Evolutionary conservation across 1,139 yeast genomes (phyloP), one percentile per base, ranked within the genome.

Genomic region (Kluyveromyces sp.): DNA sequence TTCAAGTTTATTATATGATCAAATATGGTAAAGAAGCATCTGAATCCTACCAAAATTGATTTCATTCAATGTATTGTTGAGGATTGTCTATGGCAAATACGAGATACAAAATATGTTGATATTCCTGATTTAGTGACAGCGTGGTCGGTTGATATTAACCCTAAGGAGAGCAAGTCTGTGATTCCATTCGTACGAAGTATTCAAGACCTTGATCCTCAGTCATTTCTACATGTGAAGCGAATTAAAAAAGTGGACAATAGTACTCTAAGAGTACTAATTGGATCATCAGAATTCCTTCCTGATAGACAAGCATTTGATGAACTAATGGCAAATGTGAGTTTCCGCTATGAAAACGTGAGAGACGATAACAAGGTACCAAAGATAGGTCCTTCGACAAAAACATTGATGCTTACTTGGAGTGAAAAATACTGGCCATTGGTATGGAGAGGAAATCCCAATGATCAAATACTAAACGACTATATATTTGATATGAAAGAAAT

Each of bases 401-500:
- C 82, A 27, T 65, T 78, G 15, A 74, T 83, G 6, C 52, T 65
- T 0, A 68, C 70, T 39, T 89, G 96, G 97, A 75, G 90, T 1
- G 51, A 60, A 1, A 52, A 63, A 33, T 77, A 76, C 52, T 92
- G 98, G 98, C 97, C 97, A 0, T 68, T 87, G 49, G 73, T 88
- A 33, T 92, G 97, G 97, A 81, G 89, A 55, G 97, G 97, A 0
- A 87, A 90, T 58, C 95, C 96, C 0, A 74, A 83, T 52, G 83
- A 85, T 45, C 92, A 87, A 58, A 79, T 79, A 40, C 69, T 88
- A 27, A 77, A 77, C 41, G 73, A 78, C 43, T 67, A 76, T 31
- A 58, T 63, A 15, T 67, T 81, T 45, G 77, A 84, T 52, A 69
- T 79, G 42, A 65, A 57, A 0, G 61, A 61, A 31, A 80, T 78